These are phyloP conservation scores for Euphorbia neoarborescens DNA, from an alignment of 441 rosid species.

Conservation along the genomic window DNA sequence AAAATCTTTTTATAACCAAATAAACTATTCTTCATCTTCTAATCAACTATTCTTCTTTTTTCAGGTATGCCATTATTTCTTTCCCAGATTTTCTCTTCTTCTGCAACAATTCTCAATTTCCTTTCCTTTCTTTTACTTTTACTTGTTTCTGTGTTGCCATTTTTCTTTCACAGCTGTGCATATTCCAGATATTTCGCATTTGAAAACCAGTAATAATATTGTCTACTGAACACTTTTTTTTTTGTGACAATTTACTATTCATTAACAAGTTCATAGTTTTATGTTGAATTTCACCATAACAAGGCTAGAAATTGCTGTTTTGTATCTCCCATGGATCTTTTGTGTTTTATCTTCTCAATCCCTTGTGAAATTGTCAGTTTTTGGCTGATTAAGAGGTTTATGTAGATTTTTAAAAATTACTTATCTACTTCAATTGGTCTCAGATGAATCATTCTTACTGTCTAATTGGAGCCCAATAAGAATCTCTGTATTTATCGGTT, in stretches of 20 bases:
- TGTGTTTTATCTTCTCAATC: not conserved
- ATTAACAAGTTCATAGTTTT: not conserved
- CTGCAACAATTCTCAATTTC: not conserved
- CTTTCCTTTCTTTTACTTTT: not conserved
- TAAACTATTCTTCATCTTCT: not conserved
- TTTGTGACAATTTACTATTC: not conserved
- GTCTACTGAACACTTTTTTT: not conserved
- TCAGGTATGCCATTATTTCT: constrained; percentile 15
- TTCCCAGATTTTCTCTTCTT: not conserved
- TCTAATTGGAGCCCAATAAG: not conserved
- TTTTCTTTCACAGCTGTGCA: constrained; percentile 2
- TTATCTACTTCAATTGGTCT: not conserved
- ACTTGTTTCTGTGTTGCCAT: not conserved
- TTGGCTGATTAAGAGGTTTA: not conserved
- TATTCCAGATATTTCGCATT: not conserved
- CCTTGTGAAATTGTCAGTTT: not conserved
- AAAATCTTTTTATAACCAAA: not conserved
- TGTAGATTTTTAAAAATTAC: not conserved
- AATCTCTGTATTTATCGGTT: not conserved
- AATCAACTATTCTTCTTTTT: not conserved
- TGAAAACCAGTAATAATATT: not conserved
- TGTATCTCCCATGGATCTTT: not conserved
- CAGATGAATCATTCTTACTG: not conserved
- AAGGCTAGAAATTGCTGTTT: not conserved
- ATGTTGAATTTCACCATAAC: not conserved